These are phyloP conservation scores for Boeremia exigua DNA, from an alignment of 2,329 filamentous ascomycete genomes.

Conservation along the genomic window DNA sequence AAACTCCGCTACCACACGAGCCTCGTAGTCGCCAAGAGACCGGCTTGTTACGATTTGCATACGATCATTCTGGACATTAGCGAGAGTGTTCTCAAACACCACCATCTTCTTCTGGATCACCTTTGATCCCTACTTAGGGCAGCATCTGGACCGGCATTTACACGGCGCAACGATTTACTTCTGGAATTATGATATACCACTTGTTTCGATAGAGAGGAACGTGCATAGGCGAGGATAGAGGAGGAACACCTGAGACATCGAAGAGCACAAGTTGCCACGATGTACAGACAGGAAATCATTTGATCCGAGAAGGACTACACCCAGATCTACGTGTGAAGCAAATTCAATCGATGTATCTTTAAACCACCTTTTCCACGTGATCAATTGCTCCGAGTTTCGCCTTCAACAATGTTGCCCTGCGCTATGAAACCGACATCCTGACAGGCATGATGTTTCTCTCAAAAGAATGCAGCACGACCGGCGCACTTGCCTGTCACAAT, in stretches of 20 bases:
- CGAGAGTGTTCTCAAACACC: conserved; percentile 24
- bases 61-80: conserved; percentile 29
- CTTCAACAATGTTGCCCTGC: too few species aligned
- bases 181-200: conserved; percentile 16
- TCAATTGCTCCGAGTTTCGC: background rate
- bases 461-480: conserved; percentile 7
- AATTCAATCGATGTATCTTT: background rate
- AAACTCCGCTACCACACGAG: conserved; percentile 27
- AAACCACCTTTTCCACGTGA: background rate
- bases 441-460: background rate
- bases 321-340: background rate
- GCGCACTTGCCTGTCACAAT: background rate
- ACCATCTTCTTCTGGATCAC: conserved; percentile 7
- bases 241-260: background rate
- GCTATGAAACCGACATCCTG: background rate
- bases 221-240: conserved; percentile 4
- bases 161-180: conserved; percentile 2
- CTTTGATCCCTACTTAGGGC: conserved; percentile 2
- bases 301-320: background rate
- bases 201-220: conserved; percentile 1
- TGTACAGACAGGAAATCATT: background rate
- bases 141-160: conserved; percentile 14
- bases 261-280: conserved; percentile 14
- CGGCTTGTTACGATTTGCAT: conserved; percentile 10
- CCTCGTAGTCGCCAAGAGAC: conserved; percentile 25